Base-by-base conservation (phyloP, 805 yeast genomes). In the Candida wancherniae region DNA sequence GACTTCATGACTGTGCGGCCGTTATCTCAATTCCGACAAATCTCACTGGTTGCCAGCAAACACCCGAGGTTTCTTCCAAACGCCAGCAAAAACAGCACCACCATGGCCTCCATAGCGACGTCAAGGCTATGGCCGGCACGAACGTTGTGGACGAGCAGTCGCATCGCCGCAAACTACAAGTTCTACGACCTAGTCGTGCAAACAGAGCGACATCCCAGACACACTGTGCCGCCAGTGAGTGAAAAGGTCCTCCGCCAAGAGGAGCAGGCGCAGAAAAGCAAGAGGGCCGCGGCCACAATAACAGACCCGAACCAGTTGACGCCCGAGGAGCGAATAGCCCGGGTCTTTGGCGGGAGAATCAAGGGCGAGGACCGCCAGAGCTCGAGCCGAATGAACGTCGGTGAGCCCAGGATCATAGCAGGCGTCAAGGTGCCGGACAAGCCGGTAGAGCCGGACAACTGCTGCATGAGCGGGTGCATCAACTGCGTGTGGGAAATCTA, bases 381-480 rank as follows among this genome's bases (percentile, higher is more conserved):
- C 10, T 60, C 69, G 1, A 57, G 66, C 42, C 43, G 70, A 32
- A 36, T 58, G 9, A 36, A 44, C 8, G 37, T 63, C 36, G 69
- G 68, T 4, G 54, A 64, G 27, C 60, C 70, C 0, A 48, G 49
- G 22, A 39, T 48, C 8, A 58, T 66, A 5, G 68, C 58, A 1
- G 97, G 97, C 0, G 65, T 92, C 0, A 55, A 52, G 6, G 94
- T 90, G 0, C 95, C 96, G 3, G 75, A 73, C n/a, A 73, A 70
- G 51, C 97, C 98, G 0, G 64, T 61, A 4, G 95, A 85, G 45
- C 97, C 97, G 2, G 95, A 88, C 46, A 87, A 90, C 55, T 90
- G 98, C 56, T 90, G 98, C 57, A 87, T 87, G 95, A 80, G 92
- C 36, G 98, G 98, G 1, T 90, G 98, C 57, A 78, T 85, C 18